Evolutionary conservation across 306 rosid species (phyloP), one percentile per base, ranked within the genome.

Genomic region (Arachis stenosperma): DNA sequence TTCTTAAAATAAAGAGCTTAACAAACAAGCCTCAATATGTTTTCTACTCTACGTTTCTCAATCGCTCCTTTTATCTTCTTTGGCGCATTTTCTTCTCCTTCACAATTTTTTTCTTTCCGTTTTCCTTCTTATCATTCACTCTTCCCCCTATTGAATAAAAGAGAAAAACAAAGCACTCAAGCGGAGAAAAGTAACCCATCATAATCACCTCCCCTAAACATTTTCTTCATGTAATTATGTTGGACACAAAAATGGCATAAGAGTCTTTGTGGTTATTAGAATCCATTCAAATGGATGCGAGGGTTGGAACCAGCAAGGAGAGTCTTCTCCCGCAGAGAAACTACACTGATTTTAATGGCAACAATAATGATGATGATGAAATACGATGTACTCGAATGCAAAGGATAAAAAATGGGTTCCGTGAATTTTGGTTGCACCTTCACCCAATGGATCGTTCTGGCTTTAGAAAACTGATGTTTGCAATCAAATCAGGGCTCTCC

Each of bases 361-460:
- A 8, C 33, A 0, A 4, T n/a, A 5, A 44, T 39, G 5, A 42
- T 42, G 8, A 8, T 5, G 46, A 6, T 65, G 73, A 78, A 13
- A 10, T n/a, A 11, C 8, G 80, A 15, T 84, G 82, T 14, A 86
- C 80, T 66, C 82, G 73, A 36, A 0, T 82, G 33, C 13, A 5
- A 58, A 59, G 54, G 55, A 48, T 79, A 3, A 67, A 73, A 55
- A 6, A 44, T 6, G 63, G 59, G 8, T 48, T 79, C 5, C 76
- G 41, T 1, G 72, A 71, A 3, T 39, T 61, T 46, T 48, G 65
- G 36, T 6, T 8, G 6, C 61, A 81, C 50, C 64, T 88, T 33
- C 78, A 73, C 37, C 65, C 81, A 39, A 85, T 88, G 93, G 93
- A 89, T 13, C 77, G 65, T 13, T 84, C 90, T 2, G 93, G 86